Conservation (phyloP, 352 stramenopile species). For the Phytophthora nicotianae region DNA sequence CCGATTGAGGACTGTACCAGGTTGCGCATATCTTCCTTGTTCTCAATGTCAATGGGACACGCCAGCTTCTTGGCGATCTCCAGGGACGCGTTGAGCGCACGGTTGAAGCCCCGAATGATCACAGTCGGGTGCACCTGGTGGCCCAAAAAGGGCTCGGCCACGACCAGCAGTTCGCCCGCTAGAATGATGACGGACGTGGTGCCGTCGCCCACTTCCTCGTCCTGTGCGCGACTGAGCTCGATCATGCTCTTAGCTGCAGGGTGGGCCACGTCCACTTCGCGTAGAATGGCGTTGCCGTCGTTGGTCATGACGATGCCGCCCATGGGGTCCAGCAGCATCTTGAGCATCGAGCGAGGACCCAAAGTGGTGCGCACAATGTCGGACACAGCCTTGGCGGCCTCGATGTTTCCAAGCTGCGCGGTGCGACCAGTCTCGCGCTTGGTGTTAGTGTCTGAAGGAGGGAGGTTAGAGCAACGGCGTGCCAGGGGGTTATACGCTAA, state of each 20-base stretch:
- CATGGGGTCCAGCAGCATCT: slow-evolving; percentile 99
- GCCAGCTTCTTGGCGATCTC: slow-evolving; percentile 94
- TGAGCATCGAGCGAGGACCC: slow-evolving; percentile 98
- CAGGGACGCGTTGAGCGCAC: slow-evolving; percentile 85
- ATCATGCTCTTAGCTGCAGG: slow-evolving; percentile 99
- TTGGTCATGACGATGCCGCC: slow-evolving; percentile 99
- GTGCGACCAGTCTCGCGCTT: slow-evolving; percentile 97
- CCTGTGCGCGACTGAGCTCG: slow-evolving; percentile 98
- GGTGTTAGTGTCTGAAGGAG: slow-evolving; percentile 93
- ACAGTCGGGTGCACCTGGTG: slow-evolving; percentile 98
- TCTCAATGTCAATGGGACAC: slow-evolving; percentile 94
- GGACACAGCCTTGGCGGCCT: slow-evolving; percentile 95
- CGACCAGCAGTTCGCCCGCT: slow-evolving; percentile 96
- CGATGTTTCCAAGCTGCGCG: slow-evolving; percentile 98
- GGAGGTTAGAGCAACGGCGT: not conserved
- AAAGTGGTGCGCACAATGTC: slow-evolving; percentile 99
- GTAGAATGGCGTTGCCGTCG: slow-evolving; percentile 99
- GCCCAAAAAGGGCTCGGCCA: slow-evolving; percentile 97
- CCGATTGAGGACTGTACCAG: slow-evolving; percentile 97
- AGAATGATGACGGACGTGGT: slow-evolving; percentile 99
- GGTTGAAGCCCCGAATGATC: slow-evolving; percentile 96
- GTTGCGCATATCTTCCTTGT: slow-evolving; percentile 95
- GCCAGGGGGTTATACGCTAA: not conserved
- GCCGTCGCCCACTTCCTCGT: slow-evolving; percentile 99
- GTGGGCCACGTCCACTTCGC: slow-evolving; percentile 98